phyloP scores from a whole-genome alignment of 2,329 filamentous ascomycete species.

The Fusarium nanum region DNA sequence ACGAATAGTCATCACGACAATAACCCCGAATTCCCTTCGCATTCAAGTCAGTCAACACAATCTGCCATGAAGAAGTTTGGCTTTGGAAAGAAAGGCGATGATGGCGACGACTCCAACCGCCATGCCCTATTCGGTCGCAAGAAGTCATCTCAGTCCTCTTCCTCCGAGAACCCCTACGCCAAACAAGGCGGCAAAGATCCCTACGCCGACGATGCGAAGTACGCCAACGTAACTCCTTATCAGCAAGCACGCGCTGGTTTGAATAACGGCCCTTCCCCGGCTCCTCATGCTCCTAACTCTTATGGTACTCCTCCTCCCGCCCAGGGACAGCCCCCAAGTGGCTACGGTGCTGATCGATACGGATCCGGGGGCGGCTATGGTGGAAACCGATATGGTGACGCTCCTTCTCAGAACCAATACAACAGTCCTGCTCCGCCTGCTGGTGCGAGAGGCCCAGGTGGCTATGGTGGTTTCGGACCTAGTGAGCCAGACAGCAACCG shows the following conservation, averaged over 20 bases:
- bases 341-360: slow-evolving; percentile 67
- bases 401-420: slow-evolving; percentile 66
- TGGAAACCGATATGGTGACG: slow-evolving; percentile 63
- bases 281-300: slow-evolving; percentile 38
- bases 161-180: slow-evolving; percentile 69
- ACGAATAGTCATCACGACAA: neutral
- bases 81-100: slow-evolving; percentile 66
- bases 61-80: slow-evolving; percentile 69
- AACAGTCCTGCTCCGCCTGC: slow-evolving; percentile 53
- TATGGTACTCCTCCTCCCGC: slow-evolving; percentile 39
- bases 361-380: slow-evolving; percentile 63
- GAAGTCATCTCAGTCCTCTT: slow-evolving; percentile 60
- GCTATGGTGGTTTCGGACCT: slow-evolving; percentile 70
- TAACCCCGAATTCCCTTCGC: neutral
- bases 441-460: slow-evolving; percentile 61
- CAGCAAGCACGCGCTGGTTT: slow-evolving; percentile 57
- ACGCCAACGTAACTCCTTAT: slow-evolving; percentile 59
- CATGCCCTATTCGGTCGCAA: slow-evolving; percentile 66
- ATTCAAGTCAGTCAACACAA: neutral
- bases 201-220: slow-evolving; percentile 62
- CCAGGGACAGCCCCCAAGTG: slow-evolving; percentile 48
- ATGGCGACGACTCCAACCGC: slow-evolving; percentile 61
- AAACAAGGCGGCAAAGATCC: slow-evolving; percentile 63
- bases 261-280: slow-evolving; percentile 51
- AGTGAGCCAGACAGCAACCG: slow-evolving; percentile 64